A percentile compares a stretch with the other conserved stretches of the same genome.
phyloP scores from a whole-genome alignment of 768 basidiomycete genomes.

The Mycena epipterygia region DNA sequence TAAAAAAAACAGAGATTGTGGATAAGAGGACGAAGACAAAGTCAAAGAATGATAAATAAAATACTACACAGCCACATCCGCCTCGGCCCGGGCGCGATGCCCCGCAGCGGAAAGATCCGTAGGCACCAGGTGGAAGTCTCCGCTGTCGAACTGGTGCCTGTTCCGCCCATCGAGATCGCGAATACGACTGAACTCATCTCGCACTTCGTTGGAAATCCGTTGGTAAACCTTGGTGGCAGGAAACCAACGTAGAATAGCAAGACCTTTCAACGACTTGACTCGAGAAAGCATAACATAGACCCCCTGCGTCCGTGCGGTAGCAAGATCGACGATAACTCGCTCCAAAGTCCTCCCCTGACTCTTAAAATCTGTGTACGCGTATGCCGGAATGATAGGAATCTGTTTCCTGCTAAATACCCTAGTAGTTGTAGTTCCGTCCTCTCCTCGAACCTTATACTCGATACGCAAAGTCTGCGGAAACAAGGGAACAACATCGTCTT shows the following conservation, averaged over 20 bases:
- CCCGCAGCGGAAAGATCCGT: too few species aligned
- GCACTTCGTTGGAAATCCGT: slow-evolving; percentile 31
- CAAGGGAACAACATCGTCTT: not conserved
- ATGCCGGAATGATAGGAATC: slow-evolving; percentile 42
- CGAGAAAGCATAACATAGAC: slow-evolving; percentile 49
- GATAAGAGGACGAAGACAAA: too few species aligned
- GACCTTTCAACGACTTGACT: slow-evolving; percentile 36
- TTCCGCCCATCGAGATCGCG: not conserved
- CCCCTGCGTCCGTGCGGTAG: slow-evolving; percentile 33
- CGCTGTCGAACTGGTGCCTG: not conserved
- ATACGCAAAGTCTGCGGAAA: not conserved
- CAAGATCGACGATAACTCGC: slow-evolving; percentile 41
- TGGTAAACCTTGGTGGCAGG: slow-evolving; percentile 34
- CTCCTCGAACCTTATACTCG: not conserved
- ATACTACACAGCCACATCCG: too few species aligned
- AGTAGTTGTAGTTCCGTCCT: not conserved
- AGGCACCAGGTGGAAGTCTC: too few species aligned
- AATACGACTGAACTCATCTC: not conserved
- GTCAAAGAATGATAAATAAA: too few species aligned
- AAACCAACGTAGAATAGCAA: slow-evolving; percentile 42
- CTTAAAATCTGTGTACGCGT: slow-evolving; percentile 45
- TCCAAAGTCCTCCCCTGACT: slow-evolving; percentile 43
- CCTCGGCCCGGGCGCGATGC: too few species aligned
- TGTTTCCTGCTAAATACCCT: slow-evolving; percentile 18
- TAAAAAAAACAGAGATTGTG: too few species aligned